Evolutionary conservation across 352 stramenopile species (phyloP).

Genomic region (Phytophthora nicotianae): DNA sequence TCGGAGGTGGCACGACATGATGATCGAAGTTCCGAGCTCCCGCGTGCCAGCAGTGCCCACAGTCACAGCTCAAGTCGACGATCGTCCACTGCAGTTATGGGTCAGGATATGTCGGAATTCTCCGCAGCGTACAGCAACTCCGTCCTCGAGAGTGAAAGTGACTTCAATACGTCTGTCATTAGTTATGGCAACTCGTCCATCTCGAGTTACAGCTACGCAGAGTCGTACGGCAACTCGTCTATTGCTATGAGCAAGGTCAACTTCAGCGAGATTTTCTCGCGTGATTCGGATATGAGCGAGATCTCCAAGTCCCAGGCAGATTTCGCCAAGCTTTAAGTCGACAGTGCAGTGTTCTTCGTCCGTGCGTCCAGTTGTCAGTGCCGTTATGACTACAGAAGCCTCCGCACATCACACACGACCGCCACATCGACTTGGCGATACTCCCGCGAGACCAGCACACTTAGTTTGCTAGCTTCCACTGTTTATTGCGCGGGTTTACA

Average conservation of each 20-base stretch:
- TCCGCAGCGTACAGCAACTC: constrained; percentile 38
- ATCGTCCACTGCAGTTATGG: constrained; percentile 58
- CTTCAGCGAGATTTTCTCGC: constrained; percentile 67
- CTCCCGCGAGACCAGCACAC: constrained; percentile 30
- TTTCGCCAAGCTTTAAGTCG: constrained; percentile 60
- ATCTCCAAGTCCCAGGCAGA: constrained; percentile 48
- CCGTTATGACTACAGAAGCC: constrained; percentile 16
- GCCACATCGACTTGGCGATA: constrained; percentile 17
- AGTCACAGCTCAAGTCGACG: constrained; percentile 34
- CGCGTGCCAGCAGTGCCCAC: constrained; percentile 9
- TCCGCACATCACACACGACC: constrained; percentile 8
- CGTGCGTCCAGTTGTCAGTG: constrained; percentile 22
- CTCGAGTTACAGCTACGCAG: constrained; percentile 39
- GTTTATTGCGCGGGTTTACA: constrained; percentile 32
- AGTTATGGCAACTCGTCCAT: constrained; percentile 40
- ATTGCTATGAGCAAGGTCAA: constrained; percentile 65
- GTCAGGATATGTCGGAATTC: constrained; percentile 32
- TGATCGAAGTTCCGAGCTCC: constrained; percentile 24
- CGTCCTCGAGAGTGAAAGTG: constrained; percentile 22
- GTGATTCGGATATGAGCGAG: constrained; percentile 43
- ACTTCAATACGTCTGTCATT: constrained; percentile 31
- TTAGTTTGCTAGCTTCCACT: constrained; percentile 11
- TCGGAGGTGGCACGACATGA: constrained; percentile 42
- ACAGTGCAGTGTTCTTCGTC: constrained; percentile 18
- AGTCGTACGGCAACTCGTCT: constrained; percentile 60